Evolutionary conservation across 2,329 filamentous ascomycete species (phyloP).

Genomic region (Paraphaeosphaeria minitans): DNA sequence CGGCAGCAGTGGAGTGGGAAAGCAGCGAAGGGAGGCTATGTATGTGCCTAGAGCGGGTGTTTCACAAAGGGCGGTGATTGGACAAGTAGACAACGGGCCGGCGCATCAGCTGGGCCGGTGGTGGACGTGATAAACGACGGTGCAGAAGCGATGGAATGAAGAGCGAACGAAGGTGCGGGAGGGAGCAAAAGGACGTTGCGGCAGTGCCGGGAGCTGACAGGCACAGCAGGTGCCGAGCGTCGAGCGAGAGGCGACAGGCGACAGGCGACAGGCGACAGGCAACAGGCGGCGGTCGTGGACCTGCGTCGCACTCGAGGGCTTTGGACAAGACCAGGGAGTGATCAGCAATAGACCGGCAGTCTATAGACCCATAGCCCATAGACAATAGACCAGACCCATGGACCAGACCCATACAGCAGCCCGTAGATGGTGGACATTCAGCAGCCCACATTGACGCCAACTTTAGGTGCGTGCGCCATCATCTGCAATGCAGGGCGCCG

Average conservation of each 20-base stretch:
- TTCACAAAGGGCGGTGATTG: conserved; percentile 14
- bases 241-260: conserved; percentile 9
- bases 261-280: no score
- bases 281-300: conserved; percentile 1
- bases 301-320: not conserved
- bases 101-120: not conserved
- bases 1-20: conserved; percentile 11
- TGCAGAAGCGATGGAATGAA: not conserved
- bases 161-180: conserved; percentile 17
- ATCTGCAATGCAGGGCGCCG: not conserved
- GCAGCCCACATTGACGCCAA: conserved; percentile 2
- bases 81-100: not conserved
- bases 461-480: conserved; percentile 7
- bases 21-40: conserved; percentile 19
- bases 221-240: conserved; percentile 15
- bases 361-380: no score
- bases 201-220: conserved; percentile 13
- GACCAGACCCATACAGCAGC: no score
- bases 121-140: conserved; percentile 11
- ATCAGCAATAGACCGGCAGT: no score
- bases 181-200: not conserved
- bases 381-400: no score
- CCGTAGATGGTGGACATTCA: no score
- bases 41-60: conserved; percentile 15
- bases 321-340: not conserved